Percentiles rank a stretch among this genome's conserved stretches.
Conservation (phyloP, 176 grass and related monocot genomes). For the Zizania latifolia region DNA sequence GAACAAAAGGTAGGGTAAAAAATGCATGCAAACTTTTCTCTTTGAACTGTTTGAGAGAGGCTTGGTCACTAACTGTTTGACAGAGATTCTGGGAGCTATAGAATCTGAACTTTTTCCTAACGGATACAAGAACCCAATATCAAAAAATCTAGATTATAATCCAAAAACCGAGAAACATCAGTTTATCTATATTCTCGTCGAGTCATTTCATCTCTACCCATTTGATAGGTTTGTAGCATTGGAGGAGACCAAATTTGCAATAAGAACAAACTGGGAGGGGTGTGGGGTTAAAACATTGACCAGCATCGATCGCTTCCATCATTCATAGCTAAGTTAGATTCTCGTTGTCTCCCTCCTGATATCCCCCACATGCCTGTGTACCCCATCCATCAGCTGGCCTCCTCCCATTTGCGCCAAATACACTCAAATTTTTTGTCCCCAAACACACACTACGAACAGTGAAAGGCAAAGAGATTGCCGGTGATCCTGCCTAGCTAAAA, state of each 20-base stretch:
- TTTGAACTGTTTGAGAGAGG: too few relatives aligned
- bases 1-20: neutral
- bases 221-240: neutral
- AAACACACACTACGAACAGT: conserved; percentile 31
- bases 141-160: too few relatives aligned
- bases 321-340: conserved; percentile 94
- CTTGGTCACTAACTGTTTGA: too few relatives aligned
- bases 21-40: neutral
- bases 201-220: neutral
- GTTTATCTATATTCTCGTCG: too few relatives aligned
- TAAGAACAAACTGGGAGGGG: conserved; percentile 62
- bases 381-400: neutral
- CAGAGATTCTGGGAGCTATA: too few relatives aligned
- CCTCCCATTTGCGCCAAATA: conserved; percentile 33
- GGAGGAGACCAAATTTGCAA: conserved; percentile 35
- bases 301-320: conserved; percentile 76
- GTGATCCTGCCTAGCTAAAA: conserved; percentile 25
- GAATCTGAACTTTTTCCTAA: too few relatives aligned
- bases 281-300: conserved; percentile 77
- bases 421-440: conserved; percentile 6
- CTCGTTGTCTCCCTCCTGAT: conserved; percentile 87
- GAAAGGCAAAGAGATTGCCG: conserved; percentile 26
- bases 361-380: conserved; percentile 83
- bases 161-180: too few relatives aligned
- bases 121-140: too few relatives aligned